Percentiles rank a stretch among this genome's conserved stretches.
Evolutionary conservation across 495 filamentous ascomycete species (phyloP).

Genomic region (Xylaria intraflava): DNA sequence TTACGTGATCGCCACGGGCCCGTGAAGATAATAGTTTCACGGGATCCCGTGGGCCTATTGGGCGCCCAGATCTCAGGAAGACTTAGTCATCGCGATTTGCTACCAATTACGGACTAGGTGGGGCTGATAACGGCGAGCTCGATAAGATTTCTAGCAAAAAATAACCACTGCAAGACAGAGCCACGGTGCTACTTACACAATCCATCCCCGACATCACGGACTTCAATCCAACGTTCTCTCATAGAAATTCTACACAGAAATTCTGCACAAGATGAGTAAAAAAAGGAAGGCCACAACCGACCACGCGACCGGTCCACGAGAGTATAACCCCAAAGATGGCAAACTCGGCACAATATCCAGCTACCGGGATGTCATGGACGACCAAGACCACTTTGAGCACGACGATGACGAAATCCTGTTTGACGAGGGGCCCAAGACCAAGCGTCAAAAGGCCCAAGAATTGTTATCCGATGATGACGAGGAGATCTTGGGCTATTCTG

Average conservation of each 20-base stretch:
- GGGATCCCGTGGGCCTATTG: neutral
- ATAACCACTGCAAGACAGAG: neutral
- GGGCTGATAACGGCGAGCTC: neutral
- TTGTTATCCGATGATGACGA: conserved; percentile 72
- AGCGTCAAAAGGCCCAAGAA: conserved; percentile 59
- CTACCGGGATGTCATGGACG: conserved; percentile 84
- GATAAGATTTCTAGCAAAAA: conserved; percentile 18
- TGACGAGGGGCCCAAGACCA: conserved; percentile 70
- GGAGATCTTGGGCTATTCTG: conserved; percentile 67
- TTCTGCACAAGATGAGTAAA: conserved; percentile 58
- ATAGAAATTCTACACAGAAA: neutral
- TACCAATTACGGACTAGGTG: too few relatives aligned
- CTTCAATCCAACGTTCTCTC: too few relatives aligned
- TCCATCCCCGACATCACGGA: neutral
- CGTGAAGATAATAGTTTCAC: neutral
- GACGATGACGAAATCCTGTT: conserved; percentile 79
- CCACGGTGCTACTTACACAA: neutral
- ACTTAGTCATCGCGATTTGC: too few relatives aligned
- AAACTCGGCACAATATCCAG: conserved; percentile 54
- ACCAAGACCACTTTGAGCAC: conserved; percentile 84
- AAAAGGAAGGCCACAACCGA: conserved; percentile 65
- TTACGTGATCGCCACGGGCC: neutral
- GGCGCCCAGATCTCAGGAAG: too few relatives aligned
- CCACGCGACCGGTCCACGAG: conserved; percentile 36
- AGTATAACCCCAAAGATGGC: conserved; percentile 46